These are phyloP conservation scores for Blumeriella jaapii DNA, from an alignment of 2,329 filamentous ascomycete genomes.

Conservation along the genomic window DNA sequence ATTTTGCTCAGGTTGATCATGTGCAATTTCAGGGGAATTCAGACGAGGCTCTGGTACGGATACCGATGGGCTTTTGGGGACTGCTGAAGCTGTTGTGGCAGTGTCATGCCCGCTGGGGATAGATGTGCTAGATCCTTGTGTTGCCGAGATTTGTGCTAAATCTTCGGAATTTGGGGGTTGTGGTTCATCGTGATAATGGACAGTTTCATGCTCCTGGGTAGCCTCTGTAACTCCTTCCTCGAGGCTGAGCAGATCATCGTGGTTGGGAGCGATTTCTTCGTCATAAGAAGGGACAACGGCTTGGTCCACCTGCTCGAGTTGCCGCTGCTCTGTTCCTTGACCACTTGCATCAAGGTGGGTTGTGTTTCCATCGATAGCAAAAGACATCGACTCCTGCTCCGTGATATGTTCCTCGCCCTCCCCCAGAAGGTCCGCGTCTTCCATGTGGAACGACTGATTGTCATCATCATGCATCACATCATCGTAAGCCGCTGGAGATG, in stretches of 20 bases:
- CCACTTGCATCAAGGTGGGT: neutral
- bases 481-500: slow-evolving; percentile 31
- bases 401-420: slow-evolving; percentile 19
- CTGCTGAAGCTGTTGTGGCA: neutral
- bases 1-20: neutral
- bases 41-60: slow-evolving; percentile 3
- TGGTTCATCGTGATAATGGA: neutral
- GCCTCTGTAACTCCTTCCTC: neutral
- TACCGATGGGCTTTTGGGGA: slow-evolving; percentile 9
- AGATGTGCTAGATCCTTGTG: slow-evolving; percentile 3
- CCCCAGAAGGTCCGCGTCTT: slow-evolving; percentile 22
- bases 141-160: neutral
- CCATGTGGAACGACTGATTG: slow-evolving; percentile 30
- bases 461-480: slow-evolving; percentile 36
- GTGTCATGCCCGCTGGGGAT: slow-evolving; percentile 2
- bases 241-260: neutral
- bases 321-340: neutral
- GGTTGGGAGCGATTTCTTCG: neutral
- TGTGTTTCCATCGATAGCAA: slow-evolving; percentile 4
- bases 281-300: neutral
- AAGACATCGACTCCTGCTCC: slow-evolving; percentile 17
- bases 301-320: neutral
- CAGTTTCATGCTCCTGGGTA: neutral
- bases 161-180: neutral
- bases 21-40: neutral